These are phyloP conservation scores for Pythium oligandrum DNA, from an alignment of 352 stramenopile genomes.

Conservation along the genomic window DNA sequence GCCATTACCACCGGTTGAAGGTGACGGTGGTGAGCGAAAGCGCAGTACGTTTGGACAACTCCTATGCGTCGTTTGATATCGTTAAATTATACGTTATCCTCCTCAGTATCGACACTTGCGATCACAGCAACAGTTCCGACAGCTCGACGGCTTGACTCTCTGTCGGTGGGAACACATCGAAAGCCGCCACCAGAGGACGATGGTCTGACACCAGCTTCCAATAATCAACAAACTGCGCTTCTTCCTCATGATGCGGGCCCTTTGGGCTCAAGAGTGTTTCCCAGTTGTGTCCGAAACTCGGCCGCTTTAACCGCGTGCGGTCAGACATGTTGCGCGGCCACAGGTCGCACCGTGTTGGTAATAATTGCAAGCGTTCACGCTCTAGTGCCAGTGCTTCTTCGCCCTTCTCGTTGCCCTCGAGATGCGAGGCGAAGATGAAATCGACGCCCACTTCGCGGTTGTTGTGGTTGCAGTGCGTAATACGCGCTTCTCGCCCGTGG, in stretches of 20 bases:
- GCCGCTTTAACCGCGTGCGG: slow-evolving; percentile 62
- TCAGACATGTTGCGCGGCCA: slow-evolving; percentile 61
- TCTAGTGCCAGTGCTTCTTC: slow-evolving; percentile 5
- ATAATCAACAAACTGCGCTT: slow-evolving; percentile 68
- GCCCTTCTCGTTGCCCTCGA: slow-evolving; percentile 16
- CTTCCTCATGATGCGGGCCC: slow-evolving; percentile 36
- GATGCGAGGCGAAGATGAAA: slow-evolving; percentile 75
- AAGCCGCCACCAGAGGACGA: slow-evolving; percentile 58
- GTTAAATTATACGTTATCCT: too few relatives aligned
- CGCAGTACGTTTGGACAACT: too few relatives aligned
- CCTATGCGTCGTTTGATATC: too few relatives aligned
- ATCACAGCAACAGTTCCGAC: too few relatives aligned
- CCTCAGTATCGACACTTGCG: too few relatives aligned
- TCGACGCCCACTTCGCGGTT: slow-evolving; percentile 84
- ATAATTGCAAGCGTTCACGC: slow-evolving; percentile 38
- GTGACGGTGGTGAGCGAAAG: too few relatives aligned
- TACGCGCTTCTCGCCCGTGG: slow-evolving; percentile 72
- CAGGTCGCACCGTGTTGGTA: slow-evolving; percentile 52
- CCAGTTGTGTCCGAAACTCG: slow-evolving; percentile 75
- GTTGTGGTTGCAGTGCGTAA: slow-evolving; percentile 89
- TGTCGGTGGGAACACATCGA: slow-evolving; percentile 31
- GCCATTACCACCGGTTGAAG: too few relatives aligned
- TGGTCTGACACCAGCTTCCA: slow-evolving; percentile 81
- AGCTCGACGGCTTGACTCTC: too few relatives aligned
- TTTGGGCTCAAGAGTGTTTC: slow-evolving; percentile 32